Base-by-base conservation (phyloP, 805 yeast species). In the Cyberlindnera suaveolens region DNA sequence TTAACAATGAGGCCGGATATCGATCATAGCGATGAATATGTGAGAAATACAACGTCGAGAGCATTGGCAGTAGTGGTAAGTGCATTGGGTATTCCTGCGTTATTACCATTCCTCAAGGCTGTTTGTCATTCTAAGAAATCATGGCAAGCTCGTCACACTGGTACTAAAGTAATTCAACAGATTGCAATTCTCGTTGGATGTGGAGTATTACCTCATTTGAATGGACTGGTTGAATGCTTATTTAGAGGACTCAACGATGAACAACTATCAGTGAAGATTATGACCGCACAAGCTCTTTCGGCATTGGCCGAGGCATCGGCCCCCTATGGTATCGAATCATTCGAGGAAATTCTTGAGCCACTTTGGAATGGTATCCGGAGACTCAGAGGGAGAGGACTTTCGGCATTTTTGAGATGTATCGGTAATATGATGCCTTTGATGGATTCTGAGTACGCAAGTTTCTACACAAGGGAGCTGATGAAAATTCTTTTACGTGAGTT, bases 251-350 rank as follows among this genome's bases (percentile, higher is more conserved):
- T 91, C 15, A 65, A 67, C 0, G 96, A 88, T 62, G 86, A 80
- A 40, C 81, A 82, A 44, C 57, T 77, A 11, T 78, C 75, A 36
- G 84, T 89, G 0, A 68, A 95, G 43, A 74, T 77, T 2, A 71
- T 80, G 11, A 71, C 96, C 0, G 96, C 96, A 0, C 66, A 72
- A 31, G 80, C 96, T 0, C 56, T 90, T 2, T 67, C 90, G 1
- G 74, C 82, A 1, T 62, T 91, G 30, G 97, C 97, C 0, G 90
- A 85, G 39, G 80, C 86, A 7, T 77, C 88, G 4, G 70, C 77
- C 18, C 98, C 98, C 0, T 87, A 84, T 63, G 99, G 98, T 37
- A 83, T 86, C 43, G 96, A 87, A 53, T 78, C 91, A 0, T 90
- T 91, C 59, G 95, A 89, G 53, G 39, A 32, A 2, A 63, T 65